Evolutionary conservation across 345 rosid genomes (phyloP), one percentile per base, ranked within the genome.

Genomic region (Sonneratia caseolaris): DNA sequence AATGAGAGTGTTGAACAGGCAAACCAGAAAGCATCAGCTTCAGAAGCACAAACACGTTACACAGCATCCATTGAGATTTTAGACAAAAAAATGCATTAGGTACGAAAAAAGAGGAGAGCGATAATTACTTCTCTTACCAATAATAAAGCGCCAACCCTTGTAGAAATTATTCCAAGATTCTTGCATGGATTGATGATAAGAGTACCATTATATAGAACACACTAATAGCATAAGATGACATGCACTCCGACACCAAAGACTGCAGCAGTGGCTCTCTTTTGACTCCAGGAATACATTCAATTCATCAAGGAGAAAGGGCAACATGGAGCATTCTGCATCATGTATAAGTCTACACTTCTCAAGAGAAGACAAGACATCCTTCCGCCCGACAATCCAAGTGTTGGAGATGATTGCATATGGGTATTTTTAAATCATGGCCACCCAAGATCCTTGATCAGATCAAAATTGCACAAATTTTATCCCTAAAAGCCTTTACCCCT

Each of bases 161-260:
- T 75, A 79, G 87, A 82, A 80, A 77, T 83, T 75, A 79, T 87
- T 87, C 84, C 96, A 85, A 87, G 88, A 84, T 81, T 76, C 87
- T 83, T 86, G 77, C 92, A 85, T 85, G 81, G 84, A 83, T 81
- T 75, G 96, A 77, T 84, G 92, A 81, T 83, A 85, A 66, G 83
- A 77, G 85, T 76, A 86, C 74, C 83, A 83, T 65, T 79, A 77
- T 84, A 88, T 79, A 82, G 81, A 82, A 86, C 72, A 81, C 68
- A 88, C 74, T 73, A 79, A 86, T 72, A 82, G 66, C 78, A 89
- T 77, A 82, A 86, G 77, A 80, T 80, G 80, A 81, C 78, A 82
- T 82, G 85, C 73, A 81, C 80, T 83, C 80, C 86, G 78, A 77
- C 80, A 81, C 83, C 86, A 83, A 82, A 72, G 76, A 82, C 89